A percentile compares a stretch with the other conserved stretches of the same genome.
Evolutionary conservation across 441 rosid species (phyloP).

Genomic region (Mallotus repandus): DNA sequence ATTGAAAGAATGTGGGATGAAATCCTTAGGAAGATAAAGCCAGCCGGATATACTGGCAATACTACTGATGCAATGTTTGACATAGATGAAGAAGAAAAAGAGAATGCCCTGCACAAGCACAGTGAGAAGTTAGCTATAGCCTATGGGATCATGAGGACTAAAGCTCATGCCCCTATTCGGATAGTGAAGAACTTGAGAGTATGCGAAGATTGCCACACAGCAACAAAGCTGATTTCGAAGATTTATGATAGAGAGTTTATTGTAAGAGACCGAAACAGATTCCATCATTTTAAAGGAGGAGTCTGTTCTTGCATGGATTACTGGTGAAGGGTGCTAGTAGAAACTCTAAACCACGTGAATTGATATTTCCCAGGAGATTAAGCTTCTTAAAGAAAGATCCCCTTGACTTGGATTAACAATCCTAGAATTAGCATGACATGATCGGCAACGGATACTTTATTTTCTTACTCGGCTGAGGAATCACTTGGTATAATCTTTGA

Average conservation of each 20-base stretch:
- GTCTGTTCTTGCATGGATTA: constrained; percentile 63
- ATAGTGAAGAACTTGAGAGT: constrained; percentile 66
- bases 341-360: neutral
- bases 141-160: constrained; percentile 45
- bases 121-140: constrained; percentile 74
- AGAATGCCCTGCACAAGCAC: constrained; percentile 52
- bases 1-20: constrained; percentile 45
- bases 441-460: too few species aligned
- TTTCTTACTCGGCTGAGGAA: too few species aligned
- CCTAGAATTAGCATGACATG: too few species aligned
- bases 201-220: constrained; percentile 66
- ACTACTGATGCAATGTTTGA: constrained; percentile 57
- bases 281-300: constrained; percentile 57
- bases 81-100: constrained; percentile 64
- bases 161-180: constrained; percentile 33
- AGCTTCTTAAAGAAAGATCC: neutral
- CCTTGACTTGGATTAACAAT: neutral
- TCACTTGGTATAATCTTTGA: too few species aligned
- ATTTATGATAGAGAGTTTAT: constrained; percentile 54
- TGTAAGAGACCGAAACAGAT: constrained; percentile 57
- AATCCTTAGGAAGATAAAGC: constrained; percentile 50
- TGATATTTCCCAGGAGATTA: neutral
- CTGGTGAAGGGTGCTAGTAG: constrained; percentile 37
- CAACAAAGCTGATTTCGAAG: constrained; percentile 54
- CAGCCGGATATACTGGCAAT: constrained; percentile 58